A percentile compares a stretch with the other conserved stretches of the same genome.
Evolutionary conservation across 345 rosid genomes (phyloP).

Genomic region (Bruguiera sexangula): DNA sequence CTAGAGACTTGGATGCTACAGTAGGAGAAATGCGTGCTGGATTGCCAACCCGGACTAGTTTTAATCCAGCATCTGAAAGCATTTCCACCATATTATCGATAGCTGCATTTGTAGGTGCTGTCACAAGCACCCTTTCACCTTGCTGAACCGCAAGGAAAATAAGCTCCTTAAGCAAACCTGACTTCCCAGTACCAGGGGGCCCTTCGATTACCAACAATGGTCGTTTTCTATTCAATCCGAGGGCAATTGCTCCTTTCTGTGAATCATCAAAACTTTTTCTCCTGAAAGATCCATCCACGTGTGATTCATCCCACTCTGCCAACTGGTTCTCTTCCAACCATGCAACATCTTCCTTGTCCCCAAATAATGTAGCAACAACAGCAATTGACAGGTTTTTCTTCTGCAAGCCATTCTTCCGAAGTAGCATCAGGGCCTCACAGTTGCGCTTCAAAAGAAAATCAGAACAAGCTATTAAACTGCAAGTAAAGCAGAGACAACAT

Average conservation of each 20-base stretch:
- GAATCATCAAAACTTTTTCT: slow-evolving; percentile 54
- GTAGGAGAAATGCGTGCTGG: slow-evolving; percentile 88
- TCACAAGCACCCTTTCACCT: slow-evolving; percentile 91
- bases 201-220: slow-evolving; percentile 83
- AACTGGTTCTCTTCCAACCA: slow-evolving; percentile 62
- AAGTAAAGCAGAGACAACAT: slow-evolving; percentile 11
- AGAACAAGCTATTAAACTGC: slow-evolving; percentile 11
- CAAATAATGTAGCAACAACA: slow-evolving; percentile 84
- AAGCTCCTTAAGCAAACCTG: slow-evolving; percentile 81
- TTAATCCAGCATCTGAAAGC: slow-evolving; percentile 58
- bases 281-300: slow-evolving; percentile 47
- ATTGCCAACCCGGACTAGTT: slow-evolving; percentile 88
- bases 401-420: slow-evolving; percentile 82
- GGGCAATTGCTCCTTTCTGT: slow-evolving; percentile 60
- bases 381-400: slow-evolving; percentile 76
- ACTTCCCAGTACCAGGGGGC: slow-evolving; percentile 97
- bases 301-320: slow-evolving; percentile 58
- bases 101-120: slow-evolving; percentile 97
- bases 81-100: slow-evolving; percentile 96
- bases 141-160: slow-evolving; percentile 67
- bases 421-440: slow-evolving; percentile 94
- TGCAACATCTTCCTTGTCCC: slow-evolving; percentile 67
- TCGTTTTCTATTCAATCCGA: slow-evolving; percentile 78
- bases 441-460: slow-evolving; percentile 62
- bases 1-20: slow-evolving; percentile 83